A percentile compares a stretch with the other conserved stretches of the same genome.
These are phyloP conservation scores for Rosa persica DNA, from an alignment of 306 rosid genomes.

Conservation along the genomic window DNA sequence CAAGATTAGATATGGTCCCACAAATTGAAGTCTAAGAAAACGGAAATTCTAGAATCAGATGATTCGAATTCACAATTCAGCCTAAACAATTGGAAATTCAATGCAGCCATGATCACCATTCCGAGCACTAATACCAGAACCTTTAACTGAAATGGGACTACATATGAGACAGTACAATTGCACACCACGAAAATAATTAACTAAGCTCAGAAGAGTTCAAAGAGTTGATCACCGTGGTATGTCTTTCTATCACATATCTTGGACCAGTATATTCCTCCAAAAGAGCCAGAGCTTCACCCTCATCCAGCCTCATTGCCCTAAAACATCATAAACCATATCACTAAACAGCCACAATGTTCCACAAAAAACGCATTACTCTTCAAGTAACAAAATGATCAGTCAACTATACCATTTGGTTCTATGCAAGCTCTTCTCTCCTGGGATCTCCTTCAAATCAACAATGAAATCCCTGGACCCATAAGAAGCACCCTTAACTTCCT, in stretches of 20 bases:
- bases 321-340: conserved; percentile 12
- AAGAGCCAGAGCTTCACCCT: conserved; percentile 52
- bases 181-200: neutral
- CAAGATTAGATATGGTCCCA: neutral
- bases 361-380: neutral
- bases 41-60: neutral
- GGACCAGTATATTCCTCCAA: conserved; percentile 75
- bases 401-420: conserved; percentile 73
- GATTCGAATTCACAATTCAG: neutral
- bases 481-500: conserved; percentile 41
- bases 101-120: neutral
- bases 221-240: conserved; percentile 53
- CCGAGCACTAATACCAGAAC: neutral
- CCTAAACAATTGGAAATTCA: neutral
- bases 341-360: conserved; percentile 20
- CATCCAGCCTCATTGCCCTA: conserved; percentile 70
- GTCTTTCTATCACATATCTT: conserved; percentile 75
- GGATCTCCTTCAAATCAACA: conserved; percentile 81
- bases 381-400: conserved; percentile 18
- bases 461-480: conserved; percentile 48
- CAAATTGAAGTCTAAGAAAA: conserved; percentile 3
- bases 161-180: neutral
- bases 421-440: conserved; percentile 86
- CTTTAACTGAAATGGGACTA: neutral
- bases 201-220: conserved; percentile 23